These are phyloP conservation scores for Rhizomucor pusillus DNA, from an alignment of 371 early-diverging fungal species.

Conservation along the genomic window DNA sequence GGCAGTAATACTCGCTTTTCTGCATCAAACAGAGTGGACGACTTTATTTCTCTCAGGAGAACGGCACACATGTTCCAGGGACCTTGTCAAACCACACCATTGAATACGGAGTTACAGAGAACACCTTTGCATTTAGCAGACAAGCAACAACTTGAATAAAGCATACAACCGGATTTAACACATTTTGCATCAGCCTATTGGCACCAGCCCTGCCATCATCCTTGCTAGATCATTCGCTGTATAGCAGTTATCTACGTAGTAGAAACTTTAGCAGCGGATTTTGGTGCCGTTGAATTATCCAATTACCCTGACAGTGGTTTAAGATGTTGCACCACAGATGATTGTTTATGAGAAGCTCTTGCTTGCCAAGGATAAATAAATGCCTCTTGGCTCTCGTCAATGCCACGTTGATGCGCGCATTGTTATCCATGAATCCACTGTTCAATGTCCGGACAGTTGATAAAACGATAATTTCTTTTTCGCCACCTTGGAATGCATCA, in stretches of 20 bases:
- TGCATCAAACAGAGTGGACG: no score
- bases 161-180: neutral
- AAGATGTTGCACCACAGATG: conserved; percentile 36
- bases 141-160: neutral
- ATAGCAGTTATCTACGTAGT: neutral
- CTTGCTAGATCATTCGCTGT: neutral
- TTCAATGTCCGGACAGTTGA: conserved; percentile 68
- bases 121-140: neutral
- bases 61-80: no score
- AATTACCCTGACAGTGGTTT: conserved; percentile 39
- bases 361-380: conserved; percentile 60
- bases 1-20: no score
- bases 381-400: conserved; percentile 66
- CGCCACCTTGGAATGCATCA: conserved; percentile 89
- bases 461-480: conserved; percentile 78
- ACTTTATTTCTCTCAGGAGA: no score
- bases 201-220: neutral
- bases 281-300: no score
- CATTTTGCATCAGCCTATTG: neutral
- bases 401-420: conserved; percentile 59
- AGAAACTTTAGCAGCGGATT: neutral
- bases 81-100: no score
- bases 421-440: conserved; percentile 56
- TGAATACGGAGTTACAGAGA: no score
- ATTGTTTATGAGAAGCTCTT: conserved; percentile 24